Conservation (phyloP, 208 protist species). For the Leishmania tarentolae region DNA sequence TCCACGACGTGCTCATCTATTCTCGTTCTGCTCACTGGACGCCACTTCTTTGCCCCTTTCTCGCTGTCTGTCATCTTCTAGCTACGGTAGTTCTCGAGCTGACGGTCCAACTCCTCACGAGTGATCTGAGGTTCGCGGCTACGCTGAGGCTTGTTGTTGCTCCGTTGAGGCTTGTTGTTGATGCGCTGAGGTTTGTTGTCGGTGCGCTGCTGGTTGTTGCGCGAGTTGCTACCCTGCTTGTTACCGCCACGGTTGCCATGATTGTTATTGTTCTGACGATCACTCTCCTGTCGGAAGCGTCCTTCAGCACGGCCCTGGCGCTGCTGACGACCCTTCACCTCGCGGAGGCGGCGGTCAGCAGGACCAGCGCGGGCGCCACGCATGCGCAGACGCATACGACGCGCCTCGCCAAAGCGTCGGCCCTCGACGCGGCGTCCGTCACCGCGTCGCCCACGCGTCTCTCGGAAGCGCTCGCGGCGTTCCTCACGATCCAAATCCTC, state of each 20-base stretch:
- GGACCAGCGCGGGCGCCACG: slow-evolving; percentile 24
- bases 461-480: slow-evolving; percentile 59
- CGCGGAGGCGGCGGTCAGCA: slow-evolving; percentile 9
- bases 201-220: slow-evolving; percentile 11
- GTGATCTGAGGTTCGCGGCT: slow-evolving; percentile 35
- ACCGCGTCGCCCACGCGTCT: slow-evolving; percentile 24
- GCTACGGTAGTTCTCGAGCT: slow-evolving; percentile 82
- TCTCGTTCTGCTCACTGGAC: neutral
- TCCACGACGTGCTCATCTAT: too few relatives aligned
- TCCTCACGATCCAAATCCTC: slow-evolving; percentile 70
- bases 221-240: neutral
- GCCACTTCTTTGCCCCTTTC: neutral
- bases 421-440: neutral
- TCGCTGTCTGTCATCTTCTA: slow-evolving; percentile 19
- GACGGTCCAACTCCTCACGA: slow-evolving; percentile 71
- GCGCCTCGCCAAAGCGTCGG: slow-evolving; percentile 12
- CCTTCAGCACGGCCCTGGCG: slow-evolving; percentile 6
- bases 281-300: slow-evolving; percentile 5
- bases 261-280: slow-evolving; percentile 14
- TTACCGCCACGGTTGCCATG: slow-evolving; percentile 10
- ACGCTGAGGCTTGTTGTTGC: slow-evolving; percentile 32
- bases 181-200: slow-evolving; percentile 15
- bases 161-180: slow-evolving; percentile 14
- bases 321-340: slow-evolving; percentile 27
- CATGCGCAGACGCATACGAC: slow-evolving; percentile 11